phyloP scores from a whole-genome alignment of 495 filamentous ascomycete species.

The Achaetomiella virescens region DNA sequence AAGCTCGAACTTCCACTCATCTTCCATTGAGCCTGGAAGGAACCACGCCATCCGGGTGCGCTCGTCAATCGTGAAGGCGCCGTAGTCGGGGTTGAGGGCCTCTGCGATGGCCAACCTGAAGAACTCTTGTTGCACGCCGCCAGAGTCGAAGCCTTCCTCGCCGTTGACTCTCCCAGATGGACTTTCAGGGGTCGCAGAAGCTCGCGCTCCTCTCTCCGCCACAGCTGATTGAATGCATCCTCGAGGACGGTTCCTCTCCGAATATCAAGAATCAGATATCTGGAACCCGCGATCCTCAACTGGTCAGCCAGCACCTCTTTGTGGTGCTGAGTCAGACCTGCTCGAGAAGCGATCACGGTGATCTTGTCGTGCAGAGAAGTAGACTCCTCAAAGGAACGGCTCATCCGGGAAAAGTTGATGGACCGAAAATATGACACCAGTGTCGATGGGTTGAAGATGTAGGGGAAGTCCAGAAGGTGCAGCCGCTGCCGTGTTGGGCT shows the following conservation, averaged over 20 bases:
- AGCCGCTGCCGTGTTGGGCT: constrained; percentile 52
- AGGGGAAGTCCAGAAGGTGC: constrained; percentile 76
- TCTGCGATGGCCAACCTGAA: constrained; percentile 77
- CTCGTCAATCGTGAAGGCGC: constrained; percentile 66
- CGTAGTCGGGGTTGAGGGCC: constrained; percentile 68
- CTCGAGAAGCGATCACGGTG: constrained; percentile 49
- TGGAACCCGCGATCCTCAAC: constrained; percentile 57
- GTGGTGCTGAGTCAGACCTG: constrained; percentile 40
- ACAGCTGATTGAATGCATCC: constrained; percentile 83
- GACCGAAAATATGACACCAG: constrained; percentile 81
- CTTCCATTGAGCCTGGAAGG: constrained; percentile 69
- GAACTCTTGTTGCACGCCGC: constrained; percentile 93
- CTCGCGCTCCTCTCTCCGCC: constrained; percentile 76
- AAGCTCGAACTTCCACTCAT: constrained; percentile 84
- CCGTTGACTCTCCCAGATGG: constrained; percentile 72
- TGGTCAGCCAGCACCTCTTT: constrained; percentile 50
- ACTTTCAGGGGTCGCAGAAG: constrained; percentile 82
- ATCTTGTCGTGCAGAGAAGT: constrained; percentile 57
- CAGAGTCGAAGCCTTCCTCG: constrained; percentile 87
- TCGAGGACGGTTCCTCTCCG: constrained; percentile 61
- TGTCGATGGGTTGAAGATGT: constrained; percentile 66
- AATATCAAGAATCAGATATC: constrained; percentile 72
- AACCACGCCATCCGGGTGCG: constrained; percentile 80
- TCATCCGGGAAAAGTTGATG: constrained; percentile 83
- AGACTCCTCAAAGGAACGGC: constrained; percentile 63